A percentile compares a stretch with the other conserved stretches of the same genome.
phyloP scores from a whole-genome alignment of 139 green algal species.

The Desmodesmus armatus region DNA sequence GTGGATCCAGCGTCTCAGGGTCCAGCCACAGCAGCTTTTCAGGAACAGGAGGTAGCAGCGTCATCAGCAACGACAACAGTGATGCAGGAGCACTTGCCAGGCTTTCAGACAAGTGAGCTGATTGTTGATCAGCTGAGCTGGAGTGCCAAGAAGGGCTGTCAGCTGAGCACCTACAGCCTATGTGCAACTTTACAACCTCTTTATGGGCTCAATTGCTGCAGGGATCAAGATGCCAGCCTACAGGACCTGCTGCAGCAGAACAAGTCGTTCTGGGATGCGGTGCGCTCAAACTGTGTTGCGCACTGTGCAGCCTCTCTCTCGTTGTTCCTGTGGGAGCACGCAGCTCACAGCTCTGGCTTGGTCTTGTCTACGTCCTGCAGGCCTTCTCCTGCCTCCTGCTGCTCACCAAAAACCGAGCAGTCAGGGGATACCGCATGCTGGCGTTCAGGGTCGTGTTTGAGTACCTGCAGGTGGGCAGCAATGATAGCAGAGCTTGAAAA shows the following conservation, averaged over 20 bases:
- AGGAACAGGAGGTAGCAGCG: neutral
- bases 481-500: too few relatives aligned
- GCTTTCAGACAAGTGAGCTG: neutral
- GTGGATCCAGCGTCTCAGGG: too few relatives aligned
- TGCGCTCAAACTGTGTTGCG: neutral
- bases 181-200: too few relatives aligned
- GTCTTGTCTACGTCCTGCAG: neutral
- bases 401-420: conserved; percentile 28
- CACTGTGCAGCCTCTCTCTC: neutral
- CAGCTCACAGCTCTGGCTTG: neutral
- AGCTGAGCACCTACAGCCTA: too few relatives aligned
- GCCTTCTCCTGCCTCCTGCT: conserved; percentile 36
- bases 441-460: conserved; percentile 35
- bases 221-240: conserved; percentile 6
- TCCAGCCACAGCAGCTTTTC: too few relatives aligned
- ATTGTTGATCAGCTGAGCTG: too few relatives aligned
- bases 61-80: conserved; percentile 12
- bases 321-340: neutral
- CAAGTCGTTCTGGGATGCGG: conserved; percentile 26
- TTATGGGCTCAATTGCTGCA: neutral
- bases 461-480: conserved; percentile 33
- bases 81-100: neutral
- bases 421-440: conserved; percentile 44
- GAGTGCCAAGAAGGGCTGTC: too few relatives aligned
- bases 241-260: conserved; percentile 38